These are phyloP conservation scores for Lactarius evosmus DNA, from an alignment of 768 basidiomycete genomes.

Conservation along the genomic window DNA sequence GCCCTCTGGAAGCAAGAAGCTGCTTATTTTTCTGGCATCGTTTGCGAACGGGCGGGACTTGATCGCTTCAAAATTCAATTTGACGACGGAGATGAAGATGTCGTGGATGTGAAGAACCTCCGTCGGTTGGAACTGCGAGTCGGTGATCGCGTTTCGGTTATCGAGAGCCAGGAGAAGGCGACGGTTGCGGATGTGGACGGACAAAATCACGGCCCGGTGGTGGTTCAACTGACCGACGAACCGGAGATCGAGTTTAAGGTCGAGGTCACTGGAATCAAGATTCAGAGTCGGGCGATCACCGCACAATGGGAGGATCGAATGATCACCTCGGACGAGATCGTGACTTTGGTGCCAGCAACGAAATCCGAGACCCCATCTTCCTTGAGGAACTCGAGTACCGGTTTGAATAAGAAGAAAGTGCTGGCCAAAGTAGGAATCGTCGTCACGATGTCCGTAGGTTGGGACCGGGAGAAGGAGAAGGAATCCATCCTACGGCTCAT, in stretches of 20 bases:
- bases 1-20: conserved; percentile 62
- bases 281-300: conserved; percentile 50
- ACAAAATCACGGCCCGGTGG: conserved; percentile 29
- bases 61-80: conserved; percentile 53
- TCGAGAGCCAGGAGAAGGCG: conserved; percentile 31
- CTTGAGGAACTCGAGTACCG: conserved; percentile 44
- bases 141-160: conserved; percentile 56
- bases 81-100: conserved; percentile 55
- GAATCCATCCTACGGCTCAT: conserved; percentile 44
- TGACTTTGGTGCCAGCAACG: conserved; percentile 42
- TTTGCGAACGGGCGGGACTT: conserved; percentile 38
- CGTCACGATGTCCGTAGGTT: conserved; percentile 47
- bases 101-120: conserved; percentile 50
- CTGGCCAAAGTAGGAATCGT: conserved; percentile 54
- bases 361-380: conserved; percentile 45
- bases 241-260: conserved; percentile 43
- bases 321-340: conserved; percentile 43
- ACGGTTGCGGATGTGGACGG: conserved; percentile 37
- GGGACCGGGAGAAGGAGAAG: conserved; percentile 42
- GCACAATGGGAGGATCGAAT: conserved; percentile 53
- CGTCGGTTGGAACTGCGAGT: conserved; percentile 47
- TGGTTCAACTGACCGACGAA: conserved; percentile 24
- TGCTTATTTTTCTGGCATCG: conserved; percentile 58
- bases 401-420: conserved; percentile 34
- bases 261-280: conserved; percentile 41